Base-by-base conservation (phyloP, 2,329 filamentous ascomycete species). In the Thelonectria discophora region DNA sequence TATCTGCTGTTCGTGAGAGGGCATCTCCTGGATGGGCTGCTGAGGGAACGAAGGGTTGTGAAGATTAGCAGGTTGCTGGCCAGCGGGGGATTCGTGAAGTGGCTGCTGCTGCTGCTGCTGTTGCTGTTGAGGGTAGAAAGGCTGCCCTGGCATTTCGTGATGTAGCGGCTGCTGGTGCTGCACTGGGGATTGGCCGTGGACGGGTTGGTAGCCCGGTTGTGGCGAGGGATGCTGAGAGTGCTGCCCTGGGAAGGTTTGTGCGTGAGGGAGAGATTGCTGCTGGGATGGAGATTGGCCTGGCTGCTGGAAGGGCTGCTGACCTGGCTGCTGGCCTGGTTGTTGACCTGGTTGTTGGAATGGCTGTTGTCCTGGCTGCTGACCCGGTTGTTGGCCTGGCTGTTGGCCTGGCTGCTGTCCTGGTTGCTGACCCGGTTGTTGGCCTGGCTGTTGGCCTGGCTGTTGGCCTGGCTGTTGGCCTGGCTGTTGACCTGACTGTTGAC, bases 321-420 rank as follows among this genome's bases (percentile, higher is more conserved):
- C 0, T 58, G 65, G 20, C 59, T 58, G 24, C 58, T 49, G 0
- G 49, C 37, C 0, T 62, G 45, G 3, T 65, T 62, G 2, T 60
- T 56, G 24, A 15, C 46, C 13, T 5, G 48, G 20, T 17, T 47
- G 45, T 2, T 8, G n/a, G 10, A 52, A 10, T n/a, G 47, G 17
- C 18, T 45, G 46, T n/a, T 50, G 54, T 24, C 24, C 5, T 21
- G 46, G 43, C 20, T 47, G 18, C 10, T 53, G 39, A 32, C 52
- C 12, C 8, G 27, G 40, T n/a, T 52, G 48, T 27, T 56, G 43
- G 12, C 10, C 21, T 15, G 39, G 8, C 15, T 30, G 54, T 4
- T 6, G 3, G 6, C 21, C 21, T 6, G 21, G 21, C 21, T 24
- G 21, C 21, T 30, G 27, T 24, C 24, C 5, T 21, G 46, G 43